A percentile compares a stretch with the other conserved stretches of the same genome.
phyloP scores from a whole-genome alignment of 305 asterid species.

The Fraxinus baroniana region DNA sequence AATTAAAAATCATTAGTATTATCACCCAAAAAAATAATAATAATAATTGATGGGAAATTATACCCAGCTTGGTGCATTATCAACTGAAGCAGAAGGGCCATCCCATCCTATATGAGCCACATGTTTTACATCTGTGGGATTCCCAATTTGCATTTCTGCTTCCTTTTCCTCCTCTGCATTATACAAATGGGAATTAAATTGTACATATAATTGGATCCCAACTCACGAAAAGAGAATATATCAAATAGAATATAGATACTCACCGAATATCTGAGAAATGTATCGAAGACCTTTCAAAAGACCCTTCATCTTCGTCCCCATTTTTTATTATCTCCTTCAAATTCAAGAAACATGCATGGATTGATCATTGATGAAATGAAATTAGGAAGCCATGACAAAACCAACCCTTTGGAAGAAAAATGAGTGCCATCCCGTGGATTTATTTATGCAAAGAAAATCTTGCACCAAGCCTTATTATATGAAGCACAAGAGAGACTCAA shows the following conservation, averaged over 20 bases:
- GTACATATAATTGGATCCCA: background rate
- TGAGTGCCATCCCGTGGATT: conserved; percentile 13
- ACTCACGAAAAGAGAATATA: background rate
- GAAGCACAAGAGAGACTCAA: background rate
- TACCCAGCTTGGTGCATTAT: conserved; percentile 63
- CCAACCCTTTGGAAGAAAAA: conserved; percentile 6
- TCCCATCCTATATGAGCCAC: conserved; percentile 74
- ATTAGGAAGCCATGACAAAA: conserved; percentile 10
- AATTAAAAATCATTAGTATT: background rate
- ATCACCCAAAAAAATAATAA: no score
- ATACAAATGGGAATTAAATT: background rate
- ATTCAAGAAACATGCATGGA: conserved; percentile 3
- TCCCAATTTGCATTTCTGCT: conserved; percentile 61
- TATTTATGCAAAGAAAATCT: conserved; percentile 8
- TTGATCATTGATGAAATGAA: conserved; percentile 2
- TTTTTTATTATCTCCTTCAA: conserved; percentile 3
- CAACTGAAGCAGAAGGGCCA: conserved; percentile 37
- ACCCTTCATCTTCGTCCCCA: conserved; percentile 73
- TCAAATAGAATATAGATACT: conserved; percentile 3
- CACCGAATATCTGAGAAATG: conserved; percentile 80
- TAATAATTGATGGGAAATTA: background rate
- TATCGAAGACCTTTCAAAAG: conserved; percentile 78
- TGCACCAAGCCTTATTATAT: background rate
- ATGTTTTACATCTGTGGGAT: conserved; percentile 70
- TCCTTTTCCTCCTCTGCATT: conserved; percentile 56